These are phyloP conservation scores for Vitis labrusca DNA, from an alignment of 164 flowering plant species.

Conservation along the genomic window DNA sequence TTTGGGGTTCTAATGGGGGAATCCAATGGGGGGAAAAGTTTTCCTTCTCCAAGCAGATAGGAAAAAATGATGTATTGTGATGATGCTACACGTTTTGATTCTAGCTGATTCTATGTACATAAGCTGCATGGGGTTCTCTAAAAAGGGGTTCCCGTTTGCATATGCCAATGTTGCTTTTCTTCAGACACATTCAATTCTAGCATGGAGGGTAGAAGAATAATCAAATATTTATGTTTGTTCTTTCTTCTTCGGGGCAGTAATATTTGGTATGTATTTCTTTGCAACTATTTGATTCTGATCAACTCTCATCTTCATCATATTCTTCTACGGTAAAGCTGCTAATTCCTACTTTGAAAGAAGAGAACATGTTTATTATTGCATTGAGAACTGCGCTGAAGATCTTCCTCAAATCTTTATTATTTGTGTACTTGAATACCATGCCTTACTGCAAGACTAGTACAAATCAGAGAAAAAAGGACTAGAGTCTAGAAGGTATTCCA, in stretches of 20 bases:
- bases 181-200: not conserved
- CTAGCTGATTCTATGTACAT: slow-evolving; percentile 21
- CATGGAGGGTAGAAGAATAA: not conserved
- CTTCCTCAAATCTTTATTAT: no score
- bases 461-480: slow-evolving; percentile 4
- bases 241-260: no score
- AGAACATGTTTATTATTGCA: no score
- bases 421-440: no score
- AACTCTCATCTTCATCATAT: no score
- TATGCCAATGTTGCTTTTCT: not conserved
- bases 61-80: slow-evolving; percentile 1
- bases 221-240: not conserved
- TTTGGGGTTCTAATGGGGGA: slow-evolving; percentile 5
- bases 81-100: slow-evolving; percentile 4
- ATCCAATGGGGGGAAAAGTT: not conserved
- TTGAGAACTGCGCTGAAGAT: no score
- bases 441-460: no score
- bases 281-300: no score
- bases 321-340: no score
- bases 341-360: no score
- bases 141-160: not conserved
- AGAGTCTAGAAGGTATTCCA: slow-evolving; percentile 82
- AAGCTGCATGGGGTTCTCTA: slow-evolving; percentile 8
- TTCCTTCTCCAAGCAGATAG: slow-evolving; percentile 15
- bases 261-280: no score